A percentile compares a stretch with the other conserved stretches of the same genome.
These are phyloP conservation scores for Hydnum rufescens DNA, from an alignment of 768 basidiomycete species.

Conservation along the genomic window DNA sequence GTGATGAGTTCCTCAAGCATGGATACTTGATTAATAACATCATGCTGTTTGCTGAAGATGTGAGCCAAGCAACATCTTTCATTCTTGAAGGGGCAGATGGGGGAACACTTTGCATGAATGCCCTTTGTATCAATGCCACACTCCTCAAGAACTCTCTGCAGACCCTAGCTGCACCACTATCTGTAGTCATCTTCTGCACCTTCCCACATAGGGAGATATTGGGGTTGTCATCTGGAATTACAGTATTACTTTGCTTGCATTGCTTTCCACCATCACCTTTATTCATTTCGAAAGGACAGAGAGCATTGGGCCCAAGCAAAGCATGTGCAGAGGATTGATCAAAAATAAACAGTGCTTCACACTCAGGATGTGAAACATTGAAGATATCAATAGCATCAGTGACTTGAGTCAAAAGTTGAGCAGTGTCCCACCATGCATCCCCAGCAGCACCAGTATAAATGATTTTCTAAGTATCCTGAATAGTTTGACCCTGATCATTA, in stretches of 20 bases:
- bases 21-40: conserved; percentile 11
- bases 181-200: not conserved
- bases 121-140: not conserved
- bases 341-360: conserved; percentile 4
- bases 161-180: conserved; percentile 12
- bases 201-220: not conserved
- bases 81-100: conserved; percentile 15
- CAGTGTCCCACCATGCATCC: conserved; percentile 8
- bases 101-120: conserved; percentile 5
- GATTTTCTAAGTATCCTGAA: conserved; percentile 17
- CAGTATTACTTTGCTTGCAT: conserved; percentile 17
- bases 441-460: conserved; percentile 3
- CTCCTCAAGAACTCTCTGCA: conserved; percentile 16
- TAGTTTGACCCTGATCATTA: conserved; percentile 14
- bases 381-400: conserved; percentile 1
- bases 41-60: conserved; percentile 1
- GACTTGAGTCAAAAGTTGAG: conserved; percentile 7
- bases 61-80: conserved; percentile 12
- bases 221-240: conserved; percentile 20
- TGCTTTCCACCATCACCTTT: conserved; percentile 24
- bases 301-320: conserved; percentile 20
- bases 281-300: conserved; percentile 27
- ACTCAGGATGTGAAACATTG: not conserved
- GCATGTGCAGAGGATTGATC: conserved; percentile 16
- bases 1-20: conserved; percentile 9